Evolutionary conservation across 371 early-diverging fungal species (phyloP), one percentile per base, ranked within the genome.

Genomic region (Rhizopus sp.): DNA sequence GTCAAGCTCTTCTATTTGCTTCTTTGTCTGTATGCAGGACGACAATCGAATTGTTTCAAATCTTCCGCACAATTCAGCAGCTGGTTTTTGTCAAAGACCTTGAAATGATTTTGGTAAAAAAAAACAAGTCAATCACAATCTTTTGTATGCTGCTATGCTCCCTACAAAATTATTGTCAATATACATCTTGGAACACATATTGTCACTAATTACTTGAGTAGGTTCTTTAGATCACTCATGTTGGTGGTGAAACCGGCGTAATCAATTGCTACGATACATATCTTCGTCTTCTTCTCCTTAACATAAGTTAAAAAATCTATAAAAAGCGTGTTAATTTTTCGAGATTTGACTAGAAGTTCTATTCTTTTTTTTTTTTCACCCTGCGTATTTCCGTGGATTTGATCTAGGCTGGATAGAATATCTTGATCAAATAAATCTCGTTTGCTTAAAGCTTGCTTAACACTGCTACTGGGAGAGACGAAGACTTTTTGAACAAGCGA

Each of bases 201-300:
- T 16, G 16, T 42, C 42, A 42, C 42, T 42, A 13, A 4, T 51
- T 51, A 51, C 38, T 2, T 59, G 52, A 46, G 29, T 33, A 53
- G 29, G 23, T 47, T 10, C 37, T 53, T 50, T 29, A 61, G 53
- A 55, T 55, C 55, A 30, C 42, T 37, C 34, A 31, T 32, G 34
- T 60, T 54, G 13, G 60, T 61, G 1, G 61, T 44, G 29, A 61
- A 50, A 12, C 42, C 62, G 34, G 62, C 57, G 32, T 62, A 62
- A 40, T 62, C 52, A 10, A 55, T 52, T 42, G 52, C 29, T 16
- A 62, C 45, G 0, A 56, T 40, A 33, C 62, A 62, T 23, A 62
- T 38, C 35, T 56, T 62, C 3, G 29, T 34, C 13, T 51, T 55
- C 33, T 50, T 42, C 16, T 55, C 38, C 4, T 46, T 5, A 35